These are phyloP conservation scores for Coelastrella sp. DNA, from an alignment of 139 green algal species.

Conservation along the genomic window DNA sequence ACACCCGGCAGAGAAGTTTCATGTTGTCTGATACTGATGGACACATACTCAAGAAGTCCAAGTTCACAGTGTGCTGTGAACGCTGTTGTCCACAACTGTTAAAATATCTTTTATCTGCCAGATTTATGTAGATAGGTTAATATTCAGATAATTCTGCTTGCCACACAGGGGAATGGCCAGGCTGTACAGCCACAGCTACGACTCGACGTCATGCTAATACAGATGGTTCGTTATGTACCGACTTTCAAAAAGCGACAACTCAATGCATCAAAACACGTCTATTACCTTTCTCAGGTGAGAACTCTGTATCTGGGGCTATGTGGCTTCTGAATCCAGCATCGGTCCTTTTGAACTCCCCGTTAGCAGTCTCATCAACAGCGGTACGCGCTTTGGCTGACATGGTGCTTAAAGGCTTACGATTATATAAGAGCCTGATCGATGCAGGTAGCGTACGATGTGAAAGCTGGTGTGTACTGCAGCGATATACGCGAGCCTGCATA, in stretches of 20 bases:
- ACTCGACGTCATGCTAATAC: too few species aligned
- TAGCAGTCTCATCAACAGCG: conserved; percentile 28
- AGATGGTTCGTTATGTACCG: background rate
- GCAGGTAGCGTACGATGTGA: background rate
- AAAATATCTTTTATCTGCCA: too few species aligned
- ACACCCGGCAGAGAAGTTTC: too few species aligned
- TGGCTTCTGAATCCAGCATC: conserved; percentile 53
- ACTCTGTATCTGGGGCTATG: conserved; percentile 58
- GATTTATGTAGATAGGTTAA: too few species aligned
- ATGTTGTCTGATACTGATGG: too few species aligned
- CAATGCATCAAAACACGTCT: too few species aligned
- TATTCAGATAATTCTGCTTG: too few species aligned
- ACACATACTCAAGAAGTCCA: too few species aligned
- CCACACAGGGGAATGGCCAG: too few species aligned
- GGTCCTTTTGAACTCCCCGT: conserved; percentile 64
- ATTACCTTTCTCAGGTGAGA: background rate
- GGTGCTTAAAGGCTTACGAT: background rate
- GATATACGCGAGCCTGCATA: background rate
- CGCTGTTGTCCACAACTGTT: too few species aligned
- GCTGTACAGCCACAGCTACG: background rate
- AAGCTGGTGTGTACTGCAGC: background rate
- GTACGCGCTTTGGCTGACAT: background rate
- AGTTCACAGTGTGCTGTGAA: too few species aligned
- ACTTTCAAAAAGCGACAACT: too few species aligned
- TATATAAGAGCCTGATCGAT: background rate